These are phyloP conservation scores for Lojkania enalia DNA, from an alignment of 2,329 filamentous ascomycete species.

Conservation along the genomic window DNA sequence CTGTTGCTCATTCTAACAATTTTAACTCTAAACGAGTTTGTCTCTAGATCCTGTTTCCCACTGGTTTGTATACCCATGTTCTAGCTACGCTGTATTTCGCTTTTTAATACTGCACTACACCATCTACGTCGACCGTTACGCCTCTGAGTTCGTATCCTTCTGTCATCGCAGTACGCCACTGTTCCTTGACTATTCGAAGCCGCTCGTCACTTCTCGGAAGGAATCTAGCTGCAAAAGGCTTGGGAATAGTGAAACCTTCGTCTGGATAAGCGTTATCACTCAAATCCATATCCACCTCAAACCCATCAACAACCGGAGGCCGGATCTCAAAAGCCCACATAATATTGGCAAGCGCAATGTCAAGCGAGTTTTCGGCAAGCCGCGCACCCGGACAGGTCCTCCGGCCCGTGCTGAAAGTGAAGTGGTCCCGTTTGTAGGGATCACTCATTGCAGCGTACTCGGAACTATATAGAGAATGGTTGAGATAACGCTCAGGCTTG, in stretches of 20 bases:
- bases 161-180: too few relatives aligned
- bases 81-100: too few relatives aligned
- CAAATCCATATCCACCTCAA: not conserved
- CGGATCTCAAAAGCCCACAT: slow-evolving; percentile 37
- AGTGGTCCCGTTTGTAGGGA: slow-evolving; percentile 34
- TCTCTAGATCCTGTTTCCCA: too few relatives aligned
- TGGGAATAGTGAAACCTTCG: not conserved
- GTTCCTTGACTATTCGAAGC: not conserved
- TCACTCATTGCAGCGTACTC: slow-evolving; percentile 18
- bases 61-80: too few relatives aligned
- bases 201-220: not conserved
- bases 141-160: too few relatives aligned
- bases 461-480: slow-evolving; percentile 17
- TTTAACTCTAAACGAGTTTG: too few relatives aligned
- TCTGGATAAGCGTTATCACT: not conserved
- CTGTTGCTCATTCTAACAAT: too few relatives aligned
- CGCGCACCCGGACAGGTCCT: slow-evolving; percentile 42
- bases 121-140: too few relatives aligned
- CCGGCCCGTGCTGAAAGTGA: slow-evolving; percentile 43
- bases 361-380: slow-evolving; percentile 36
- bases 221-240: not conserved
- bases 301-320: not conserved
- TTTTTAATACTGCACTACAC: too few relatives aligned
- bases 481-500: slow-evolving; percentile 22
- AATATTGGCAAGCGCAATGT: slow-evolving; percentile 24